Base-by-base conservation (phyloP, 352 stramenopile genomes). In the Pilasporangium apinafurcum region DNA sequence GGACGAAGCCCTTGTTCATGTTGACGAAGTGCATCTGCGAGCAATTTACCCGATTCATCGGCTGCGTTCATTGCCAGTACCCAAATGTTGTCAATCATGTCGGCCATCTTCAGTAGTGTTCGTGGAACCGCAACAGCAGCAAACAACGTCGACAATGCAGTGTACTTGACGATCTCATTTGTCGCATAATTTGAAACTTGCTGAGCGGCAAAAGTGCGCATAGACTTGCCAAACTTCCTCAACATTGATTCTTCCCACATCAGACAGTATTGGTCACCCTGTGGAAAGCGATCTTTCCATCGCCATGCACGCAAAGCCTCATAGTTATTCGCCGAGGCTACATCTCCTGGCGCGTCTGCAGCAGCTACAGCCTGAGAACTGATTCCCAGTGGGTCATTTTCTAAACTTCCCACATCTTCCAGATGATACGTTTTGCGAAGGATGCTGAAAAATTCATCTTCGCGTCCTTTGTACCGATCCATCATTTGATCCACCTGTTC, bases 1-100 rank as follows among this genome's bases (percentile, higher is more conserved):
- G 89, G 89, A 20, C 83, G 79, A 6, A 93, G 44, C 8, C 76
- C 76, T 36, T 91, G 79, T 36, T 92, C 76, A 16, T 72, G 71
- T 17, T 69, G 62, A 1, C 68, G 60, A 14, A 93, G 45, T n/a
- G 65, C 68, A 31, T 68, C 64, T 2, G 85, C 85, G n/a, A 95
- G 43, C 3, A 93, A 44, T 42, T 81, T 84, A 14, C 85, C 85
- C 7, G 68, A 86, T 27, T 64, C 62, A 48, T 92, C 75, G 0
- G 83, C 71, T 12, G 59, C 53, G 30, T 83, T 86, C 79, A 95
- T 94, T 2, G 71, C 68, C 2, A 95, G 48, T 28, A 79, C 77
- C 85, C 85, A 95, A 4, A 80, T 60, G 44, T 91, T 90, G 55
- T 95, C 83, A 34, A 95, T 87, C 38, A 90, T 86, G 37, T 86